Evolutionary conservation across 371 early-diverging fungal genomes (phyloP).

Genomic region (Synchytrium microbalum): DNA sequence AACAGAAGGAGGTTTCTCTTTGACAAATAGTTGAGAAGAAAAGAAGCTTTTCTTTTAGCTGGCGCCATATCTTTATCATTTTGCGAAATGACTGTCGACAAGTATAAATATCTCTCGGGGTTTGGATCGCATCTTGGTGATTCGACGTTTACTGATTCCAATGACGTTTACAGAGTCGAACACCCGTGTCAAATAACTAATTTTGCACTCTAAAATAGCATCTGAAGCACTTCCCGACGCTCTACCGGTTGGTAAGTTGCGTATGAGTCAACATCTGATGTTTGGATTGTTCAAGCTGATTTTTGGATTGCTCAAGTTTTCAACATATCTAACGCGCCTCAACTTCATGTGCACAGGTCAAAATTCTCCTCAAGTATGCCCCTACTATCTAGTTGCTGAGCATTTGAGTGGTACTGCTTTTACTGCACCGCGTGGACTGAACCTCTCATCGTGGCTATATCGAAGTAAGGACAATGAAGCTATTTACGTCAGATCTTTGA

Average conservation of each 20-base stretch:
- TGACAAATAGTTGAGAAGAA: too few species aligned
- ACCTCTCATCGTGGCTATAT: conserved; percentile 64
- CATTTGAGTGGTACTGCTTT: conserved; percentile 94
- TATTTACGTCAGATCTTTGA: conserved; percentile 85
- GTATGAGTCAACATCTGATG: neutral
- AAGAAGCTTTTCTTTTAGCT: too few species aligned
- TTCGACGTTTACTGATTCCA: too few species aligned
- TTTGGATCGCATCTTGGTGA: neutral
- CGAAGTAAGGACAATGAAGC: neutral
- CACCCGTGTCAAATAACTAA: too few species aligned
- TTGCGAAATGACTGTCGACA: neutral
- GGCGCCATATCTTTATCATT: too few species aligned
- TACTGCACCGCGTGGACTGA: conserved; percentile 76
- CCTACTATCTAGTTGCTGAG: conserved; percentile 89
- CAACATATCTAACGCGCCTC: neutral
- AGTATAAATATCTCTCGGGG: neutral
- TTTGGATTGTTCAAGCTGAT: neutral
- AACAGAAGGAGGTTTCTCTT: too few species aligned
- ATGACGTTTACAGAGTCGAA: too few species aligned
- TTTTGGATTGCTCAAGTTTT: neutral
- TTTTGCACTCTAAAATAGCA: too few species aligned
- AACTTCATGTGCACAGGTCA: conserved; percentile 43
- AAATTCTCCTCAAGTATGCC: conserved; percentile 87
- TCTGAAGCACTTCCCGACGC: conserved; percentile 74
- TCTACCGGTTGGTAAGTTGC: conserved; percentile 64